Base-by-base conservation (phyloP, 306 rosid genomes). In the Morella rubra region DNA sequence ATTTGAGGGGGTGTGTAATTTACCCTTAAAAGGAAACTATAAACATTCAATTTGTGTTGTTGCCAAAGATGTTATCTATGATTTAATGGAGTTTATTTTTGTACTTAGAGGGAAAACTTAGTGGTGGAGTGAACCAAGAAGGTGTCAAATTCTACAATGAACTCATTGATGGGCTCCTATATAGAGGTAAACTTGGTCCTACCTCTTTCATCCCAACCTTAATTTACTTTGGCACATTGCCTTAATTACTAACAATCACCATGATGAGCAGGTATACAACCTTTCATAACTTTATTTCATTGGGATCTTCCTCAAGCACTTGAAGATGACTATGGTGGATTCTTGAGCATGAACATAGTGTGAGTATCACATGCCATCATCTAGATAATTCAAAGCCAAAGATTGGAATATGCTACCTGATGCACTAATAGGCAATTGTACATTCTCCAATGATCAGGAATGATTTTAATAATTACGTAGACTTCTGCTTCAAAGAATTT, bases 301-400 rank as follows among this genome's bases (percentile, higher is more conserved):
- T 87, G 85, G 85, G 89, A 87, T 62, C 70, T 80, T 5, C 91
- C 91, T 54, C 91, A 87, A 85, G 80, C 82, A 49, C 84, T 87
- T 37, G 85, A 87, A 73, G 89, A 85, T 52, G 87, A 84, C 69
- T 84, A 85, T 46, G 80, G 69, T 7, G 91, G 89, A 73, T 85
- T 87, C 80, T 55, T 44, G 4, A 81, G 81, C 60, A 53, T 72
- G 8, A 76, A 72, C 49, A 37, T 80, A 41, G 78, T 80, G 86
- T 83, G 73, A 83, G 87, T 27, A 27, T 27, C 32, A 27, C 32
- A 1, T 27, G 32, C 32, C 32, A 27, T 27, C 32, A 27, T 27
- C 32, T 27, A 27, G 32, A 27, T 27, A 27, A 27, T 27, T 1
- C 32, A 27, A 1, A 27, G 32, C 32, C 2, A 27, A 27, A 27